These are phyloP conservation scores for Scheffersomyces segobiensis DNA, from an alignment of 1,139 yeast genomes.

Conservation along the genomic window DNA sequence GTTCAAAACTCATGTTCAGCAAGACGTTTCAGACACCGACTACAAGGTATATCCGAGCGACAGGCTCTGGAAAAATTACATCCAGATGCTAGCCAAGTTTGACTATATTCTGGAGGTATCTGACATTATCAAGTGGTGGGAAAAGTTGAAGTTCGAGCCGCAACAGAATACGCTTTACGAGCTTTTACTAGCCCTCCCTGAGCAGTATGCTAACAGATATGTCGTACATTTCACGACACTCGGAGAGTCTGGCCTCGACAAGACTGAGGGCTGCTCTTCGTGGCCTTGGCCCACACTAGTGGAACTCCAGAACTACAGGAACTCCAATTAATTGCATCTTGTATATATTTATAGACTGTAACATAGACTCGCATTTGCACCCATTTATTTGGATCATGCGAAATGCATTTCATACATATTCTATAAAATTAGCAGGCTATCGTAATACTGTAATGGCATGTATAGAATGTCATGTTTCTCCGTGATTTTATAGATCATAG, in stretches of 20 bases:
- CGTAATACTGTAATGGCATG: no score
- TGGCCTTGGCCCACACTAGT: slow-evolving; percentile 16
- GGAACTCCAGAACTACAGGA: slow-evolving; percentile 1
- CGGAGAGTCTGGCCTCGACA: slow-evolving; percentile 11
- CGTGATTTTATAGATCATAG: no score
- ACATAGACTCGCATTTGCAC: neutral
- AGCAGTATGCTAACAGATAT: slow-evolving; percentile 39
- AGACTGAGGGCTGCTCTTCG: neutral
- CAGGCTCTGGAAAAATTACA: slow-evolving; percentile 52
- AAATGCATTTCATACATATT: neutral
- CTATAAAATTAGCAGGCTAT: no score
- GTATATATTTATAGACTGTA: neutral
- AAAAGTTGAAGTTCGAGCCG: slow-evolving; percentile 50
- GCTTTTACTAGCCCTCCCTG: slow-evolving; percentile 41
- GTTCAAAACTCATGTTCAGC: slow-evolving; percentile 39
- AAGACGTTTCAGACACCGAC: slow-evolving; percentile 21
- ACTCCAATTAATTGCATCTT: neutral
- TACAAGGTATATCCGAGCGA: slow-evolving; percentile 44
- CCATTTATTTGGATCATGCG: neutral
- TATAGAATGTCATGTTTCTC: no score
- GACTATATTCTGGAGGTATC: slow-evolving; percentile 52
- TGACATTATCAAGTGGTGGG: slow-evolving; percentile 60
- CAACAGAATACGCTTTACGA: slow-evolving; percentile 33
- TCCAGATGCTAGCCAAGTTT: slow-evolving; percentile 48
- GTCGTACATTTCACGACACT: slow-evolving; percentile 38